phyloP scores from a whole-genome alignment of 140 eudicot genomes.

The Senecio squalidus region DNA sequence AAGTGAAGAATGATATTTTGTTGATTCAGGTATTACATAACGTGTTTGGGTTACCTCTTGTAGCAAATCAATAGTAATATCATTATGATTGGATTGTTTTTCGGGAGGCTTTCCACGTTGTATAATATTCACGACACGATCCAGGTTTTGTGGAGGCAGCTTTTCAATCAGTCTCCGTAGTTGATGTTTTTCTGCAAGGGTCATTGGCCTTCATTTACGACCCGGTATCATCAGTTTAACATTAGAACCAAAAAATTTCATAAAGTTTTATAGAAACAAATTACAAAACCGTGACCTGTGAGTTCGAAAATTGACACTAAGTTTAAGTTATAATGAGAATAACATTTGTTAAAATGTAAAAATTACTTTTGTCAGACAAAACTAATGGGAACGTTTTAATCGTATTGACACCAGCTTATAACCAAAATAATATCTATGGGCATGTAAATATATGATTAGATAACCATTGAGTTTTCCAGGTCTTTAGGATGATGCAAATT shows the following conservation, averaged over 20 bases:
- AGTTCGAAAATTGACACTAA: neutral
- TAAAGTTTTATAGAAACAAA: no score
- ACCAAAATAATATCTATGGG: no score
- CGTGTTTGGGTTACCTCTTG: slow-evolving; percentile 37
- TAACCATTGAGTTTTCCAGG: neutral
- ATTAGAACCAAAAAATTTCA: neutral
- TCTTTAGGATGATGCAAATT: neutral
- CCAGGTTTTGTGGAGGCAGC: slow-evolving; percentile 51
- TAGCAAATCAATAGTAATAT: slow-evolving; percentile 47
- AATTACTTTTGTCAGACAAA: no score
- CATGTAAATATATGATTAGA: no score
- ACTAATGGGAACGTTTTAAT: no score
- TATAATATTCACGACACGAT: slow-evolving; percentile 66
- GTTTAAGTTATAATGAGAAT: neutral
- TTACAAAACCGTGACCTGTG: no score
- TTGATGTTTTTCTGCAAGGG: slow-evolving; percentile 54
- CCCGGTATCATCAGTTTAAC: neutral
- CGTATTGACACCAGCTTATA: no score
- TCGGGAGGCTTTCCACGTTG: slow-evolving; percentile 33
- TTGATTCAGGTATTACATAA: neutral
- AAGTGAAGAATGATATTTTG: neutral
- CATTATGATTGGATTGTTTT: slow-evolving; percentile 12
- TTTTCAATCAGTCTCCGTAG: slow-evolving; percentile 45
- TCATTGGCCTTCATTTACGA: slow-evolving; percentile 53
- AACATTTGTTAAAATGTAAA: neutral